These are phyloP conservation scores for Maudiozyma saulgeensis DNA, from an alignment of 805 yeast species.

Conservation along the genomic window DNA sequence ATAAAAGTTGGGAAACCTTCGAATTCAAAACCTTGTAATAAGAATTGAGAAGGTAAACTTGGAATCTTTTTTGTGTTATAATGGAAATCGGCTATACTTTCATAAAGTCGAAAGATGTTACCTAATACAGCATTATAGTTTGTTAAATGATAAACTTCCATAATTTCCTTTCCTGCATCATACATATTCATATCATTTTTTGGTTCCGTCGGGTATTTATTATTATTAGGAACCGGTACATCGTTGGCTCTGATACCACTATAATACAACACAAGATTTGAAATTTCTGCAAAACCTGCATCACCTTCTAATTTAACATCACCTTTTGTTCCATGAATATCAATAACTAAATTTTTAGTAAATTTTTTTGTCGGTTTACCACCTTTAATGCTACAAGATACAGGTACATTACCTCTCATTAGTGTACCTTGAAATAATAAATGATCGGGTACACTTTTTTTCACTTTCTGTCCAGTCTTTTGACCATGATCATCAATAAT, in stretches of 20 bases:
- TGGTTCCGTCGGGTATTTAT: slow-evolving; percentile 1
- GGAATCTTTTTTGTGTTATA: slow-evolving; percentile 19
- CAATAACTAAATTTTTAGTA: slow-evolving; percentile 27
- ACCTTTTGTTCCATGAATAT: slow-evolving; percentile 28
- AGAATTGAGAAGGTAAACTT: slow-evolving; percentile 16
- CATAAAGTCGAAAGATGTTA: slow-evolving; percentile 24
- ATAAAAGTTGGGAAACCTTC: slow-evolving; percentile 27
- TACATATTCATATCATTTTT: slow-evolving; percentile 1
- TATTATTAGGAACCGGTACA: slow-evolving; percentile 3
- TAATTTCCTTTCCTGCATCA: slow-evolving; percentile 21
- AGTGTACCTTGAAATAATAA: slow-evolving; percentile 24
- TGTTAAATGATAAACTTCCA: slow-evolving; percentile 26
- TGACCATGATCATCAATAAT: slow-evolving; percentile 20
- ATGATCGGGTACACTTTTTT: slow-evolving; percentile 25
- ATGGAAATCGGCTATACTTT: slow-evolving; percentile 26
- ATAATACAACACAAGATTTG: slow-evolving; percentile 25
- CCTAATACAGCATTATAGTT: slow-evolving; percentile 27
- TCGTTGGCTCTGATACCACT: slow-evolving; percentile 21
- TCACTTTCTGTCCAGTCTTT: slow-evolving; percentile 13
- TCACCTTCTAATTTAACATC: slow-evolving; percentile 28
- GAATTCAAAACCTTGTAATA: slow-evolving; percentile 21
- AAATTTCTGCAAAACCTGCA: slow-evolving; percentile 28
- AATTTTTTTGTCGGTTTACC: slow-evolving; percentile 27
- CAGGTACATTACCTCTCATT: slow-evolving; percentile 22
- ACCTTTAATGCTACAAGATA: slow-evolving; percentile 25